Evolutionary conservation across 768 basidiomycete species (phyloP).

Genomic region (Lactarius vividus): DNA sequence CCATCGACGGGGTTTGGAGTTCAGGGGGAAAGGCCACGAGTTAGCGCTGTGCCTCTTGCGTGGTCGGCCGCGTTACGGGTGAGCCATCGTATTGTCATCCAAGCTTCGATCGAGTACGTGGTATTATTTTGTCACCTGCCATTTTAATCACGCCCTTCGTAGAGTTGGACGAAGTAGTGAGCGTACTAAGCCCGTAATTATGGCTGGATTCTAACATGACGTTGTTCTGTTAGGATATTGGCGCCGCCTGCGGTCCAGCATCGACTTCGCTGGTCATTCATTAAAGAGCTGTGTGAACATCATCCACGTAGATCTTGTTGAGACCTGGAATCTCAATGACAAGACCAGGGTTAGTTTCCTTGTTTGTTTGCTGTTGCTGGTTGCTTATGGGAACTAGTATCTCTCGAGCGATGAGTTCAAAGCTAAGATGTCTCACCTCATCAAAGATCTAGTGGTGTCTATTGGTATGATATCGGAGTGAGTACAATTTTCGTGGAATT

Average conservation of each 20-base stretch:
- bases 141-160: neutral
- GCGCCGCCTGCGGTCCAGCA: constrained; percentile 5
- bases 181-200: neutral
- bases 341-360: neutral
- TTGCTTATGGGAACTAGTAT: constrained; percentile 8
- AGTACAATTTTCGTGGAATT: neutral
- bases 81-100: neutral
- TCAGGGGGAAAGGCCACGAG: neutral
- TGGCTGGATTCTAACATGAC: neutral
- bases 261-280: neutral
- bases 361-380: neutral
- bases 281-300: constrained; percentile 6
- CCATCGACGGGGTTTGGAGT: neutral
- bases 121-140: neutral
- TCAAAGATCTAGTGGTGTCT: constrained; percentile 1
- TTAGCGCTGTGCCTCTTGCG: neutral
- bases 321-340: constrained; percentile 14
- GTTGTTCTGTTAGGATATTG: neutral
- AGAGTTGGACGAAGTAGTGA: constrained; percentile 9
- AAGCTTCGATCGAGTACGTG: constrained; percentile 11
- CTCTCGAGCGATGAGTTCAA: constrained; percentile 3
- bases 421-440: constrained; percentile 4
- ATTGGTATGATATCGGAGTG: neutral
- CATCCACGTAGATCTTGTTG: constrained; percentile 9
- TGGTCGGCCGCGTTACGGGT: constrained; percentile 6